These are phyloP conservation scores for Gossypium schwendimanii DNA, from an alignment of 441 rosid species.

Conservation along the genomic window DNA sequence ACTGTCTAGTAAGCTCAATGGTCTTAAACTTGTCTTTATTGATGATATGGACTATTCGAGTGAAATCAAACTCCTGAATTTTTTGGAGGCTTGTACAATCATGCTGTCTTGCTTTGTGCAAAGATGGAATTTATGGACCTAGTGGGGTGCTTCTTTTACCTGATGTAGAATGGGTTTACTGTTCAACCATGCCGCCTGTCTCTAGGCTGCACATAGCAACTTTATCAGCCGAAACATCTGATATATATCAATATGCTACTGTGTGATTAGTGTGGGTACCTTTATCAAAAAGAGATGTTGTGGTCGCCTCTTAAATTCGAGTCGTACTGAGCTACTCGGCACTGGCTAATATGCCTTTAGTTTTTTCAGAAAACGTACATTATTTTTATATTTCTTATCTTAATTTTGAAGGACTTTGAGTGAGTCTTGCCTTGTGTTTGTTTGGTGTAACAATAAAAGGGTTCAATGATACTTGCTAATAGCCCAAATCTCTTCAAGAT, in stretches of 20 bases:
- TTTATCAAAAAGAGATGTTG: not conserved
- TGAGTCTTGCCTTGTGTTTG: not conserved
- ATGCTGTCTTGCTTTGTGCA: not conserved
- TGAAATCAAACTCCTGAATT: not conserved
- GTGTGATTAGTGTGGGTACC: not conserved
- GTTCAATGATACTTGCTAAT: not conserved
- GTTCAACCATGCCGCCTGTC: not conserved
- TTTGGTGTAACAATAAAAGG: not conserved
- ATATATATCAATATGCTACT: not conserved
- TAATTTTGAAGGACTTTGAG: not conserved
- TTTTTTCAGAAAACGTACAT: not conserved
- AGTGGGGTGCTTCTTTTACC: not conserved
- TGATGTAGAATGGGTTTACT: not conserved
- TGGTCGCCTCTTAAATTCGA: not conserved
- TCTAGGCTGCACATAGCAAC: not conserved
- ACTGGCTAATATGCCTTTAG: not conserved
- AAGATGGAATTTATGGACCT: conserved; percentile 8
- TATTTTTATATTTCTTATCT: not conserved
- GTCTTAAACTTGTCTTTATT: not conserved
- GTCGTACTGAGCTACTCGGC: no score
- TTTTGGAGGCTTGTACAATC: not conserved
- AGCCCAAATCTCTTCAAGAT: not conserved
- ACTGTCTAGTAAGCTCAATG: not conserved
- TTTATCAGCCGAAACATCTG: not conserved
- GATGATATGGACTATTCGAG: not conserved